phyloP scores from a whole-genome alignment of 2,329 filamentous ascomycete genomes.

The Drechslerella coelobrocha region DNA sequence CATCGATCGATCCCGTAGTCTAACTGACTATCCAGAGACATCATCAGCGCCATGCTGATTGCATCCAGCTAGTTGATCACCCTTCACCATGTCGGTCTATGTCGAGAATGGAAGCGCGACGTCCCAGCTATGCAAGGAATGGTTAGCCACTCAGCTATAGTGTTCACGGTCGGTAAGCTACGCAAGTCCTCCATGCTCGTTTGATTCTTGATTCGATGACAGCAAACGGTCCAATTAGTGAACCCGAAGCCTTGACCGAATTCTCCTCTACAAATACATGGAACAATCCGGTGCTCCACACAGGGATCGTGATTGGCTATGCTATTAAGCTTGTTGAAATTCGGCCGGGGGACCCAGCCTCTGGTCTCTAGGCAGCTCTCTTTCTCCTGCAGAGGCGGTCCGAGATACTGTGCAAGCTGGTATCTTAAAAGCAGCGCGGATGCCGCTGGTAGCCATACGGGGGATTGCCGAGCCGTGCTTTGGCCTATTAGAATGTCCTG shows the following conservation, averaged over 20 bases:
- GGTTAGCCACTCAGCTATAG: background rate
- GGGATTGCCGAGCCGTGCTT: conserved; percentile 12
- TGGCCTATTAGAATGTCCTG: conserved; percentile 29
- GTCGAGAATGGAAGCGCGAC: background rate
- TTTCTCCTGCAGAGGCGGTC: conserved; percentile 14
- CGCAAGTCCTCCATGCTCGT: background rate
- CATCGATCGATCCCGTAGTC: background rate
- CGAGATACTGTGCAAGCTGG: conserved; percentile 35
- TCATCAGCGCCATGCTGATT: background rate
- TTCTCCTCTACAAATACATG: conserved; percentile 6
- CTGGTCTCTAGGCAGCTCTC: conserved; percentile 49
- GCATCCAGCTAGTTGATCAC: background rate
- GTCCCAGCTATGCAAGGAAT: conserved; percentile 1
- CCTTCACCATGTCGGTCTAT: background rate
- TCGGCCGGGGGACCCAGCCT: conserved; percentile 33
- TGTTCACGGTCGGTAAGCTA: background rate
- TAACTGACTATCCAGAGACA: background rate
- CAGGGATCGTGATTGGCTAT: conserved; percentile 37
- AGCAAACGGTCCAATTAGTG: conserved; percentile 3
- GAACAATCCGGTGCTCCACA: conserved; percentile 26
- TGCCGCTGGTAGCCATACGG: conserved; percentile 49
- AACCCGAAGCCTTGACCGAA: conserved; percentile 1
- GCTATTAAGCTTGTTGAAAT: conserved; percentile 45
- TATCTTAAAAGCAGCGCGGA: conserved; percentile 33
- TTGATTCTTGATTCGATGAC: conserved; percentile 11